Evolutionary conservation across 495 filamentous ascomycete species (phyloP).

Genomic region (Hypoxylon subgilvum): DNA sequence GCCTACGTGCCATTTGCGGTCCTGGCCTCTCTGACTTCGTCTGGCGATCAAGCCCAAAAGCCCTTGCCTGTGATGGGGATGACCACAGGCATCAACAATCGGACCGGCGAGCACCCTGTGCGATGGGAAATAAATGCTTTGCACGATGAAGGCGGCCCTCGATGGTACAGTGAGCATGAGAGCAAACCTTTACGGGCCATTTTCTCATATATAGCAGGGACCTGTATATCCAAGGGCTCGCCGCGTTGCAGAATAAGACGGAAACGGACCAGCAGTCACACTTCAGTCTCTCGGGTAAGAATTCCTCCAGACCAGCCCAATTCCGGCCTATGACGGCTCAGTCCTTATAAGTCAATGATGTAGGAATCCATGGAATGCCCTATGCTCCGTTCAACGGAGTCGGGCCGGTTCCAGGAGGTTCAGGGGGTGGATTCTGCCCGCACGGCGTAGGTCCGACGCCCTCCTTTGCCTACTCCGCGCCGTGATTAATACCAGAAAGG

Average conservation of each 20-base stretch:
- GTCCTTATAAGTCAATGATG: neutral
- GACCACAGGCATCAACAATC: constrained; percentile 44
- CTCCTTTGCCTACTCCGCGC: neutral
- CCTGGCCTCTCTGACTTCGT: neutral
- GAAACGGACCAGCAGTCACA: constrained; percentile 54
- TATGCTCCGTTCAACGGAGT: constrained; percentile 56
- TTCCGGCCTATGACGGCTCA: no score
- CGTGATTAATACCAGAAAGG: constrained; percentile 12
- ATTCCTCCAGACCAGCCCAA: neutral
- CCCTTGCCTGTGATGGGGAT: constrained; percentile 46
- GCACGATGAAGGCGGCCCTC: constrained; percentile 44
- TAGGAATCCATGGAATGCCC: constrained; percentile 60
- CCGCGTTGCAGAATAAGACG: constrained; percentile 46
- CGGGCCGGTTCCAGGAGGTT: constrained; percentile 42
- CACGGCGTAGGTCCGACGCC: constrained; percentile 46
- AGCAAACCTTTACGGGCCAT: neutral
- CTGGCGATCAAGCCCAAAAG: constrained; percentile 4
- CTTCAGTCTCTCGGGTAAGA: constrained; percentile 56
- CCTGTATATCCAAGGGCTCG: constrained; percentile 54
- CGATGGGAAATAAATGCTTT: constrained; percentile 49
- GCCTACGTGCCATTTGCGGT: neutral
- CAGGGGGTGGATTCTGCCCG: constrained; percentile 54
- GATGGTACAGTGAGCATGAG: constrained; percentile 41
- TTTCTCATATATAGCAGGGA: constrained; percentile 38
- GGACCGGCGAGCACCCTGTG: constrained; percentile 42